Percentiles rank a stretch among this genome's conserved stretches.
These are phyloP conservation scores for Parmales sp. DNA, from an alignment of 108 stramenopile genomes.

Conservation along the genomic window DNA sequence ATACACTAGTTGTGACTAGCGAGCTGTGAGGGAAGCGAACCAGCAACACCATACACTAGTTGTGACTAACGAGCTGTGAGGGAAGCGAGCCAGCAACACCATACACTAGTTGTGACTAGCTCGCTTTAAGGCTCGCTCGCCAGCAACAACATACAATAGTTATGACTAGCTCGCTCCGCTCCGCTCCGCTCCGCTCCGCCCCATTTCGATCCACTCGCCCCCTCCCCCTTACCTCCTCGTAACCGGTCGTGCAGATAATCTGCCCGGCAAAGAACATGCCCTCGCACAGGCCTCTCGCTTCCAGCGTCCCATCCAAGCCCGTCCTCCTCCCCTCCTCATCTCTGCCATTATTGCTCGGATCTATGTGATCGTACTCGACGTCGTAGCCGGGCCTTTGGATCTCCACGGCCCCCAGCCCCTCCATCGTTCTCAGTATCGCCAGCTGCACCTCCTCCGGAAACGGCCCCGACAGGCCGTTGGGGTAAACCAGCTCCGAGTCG, in stretches of 20 bases:
- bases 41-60: no score
- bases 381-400: constrained; percentile 84
- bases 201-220: no score
- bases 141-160: no score
- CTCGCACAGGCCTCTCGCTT: constrained; percentile 70
- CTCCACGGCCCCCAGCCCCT: constrained; percentile 79
- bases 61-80: no score
- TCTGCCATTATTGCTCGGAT: constrained; percentile 62
- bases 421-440: constrained; percentile 72
- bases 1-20: no score
- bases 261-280: constrained; percentile 93
- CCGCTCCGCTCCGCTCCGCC: no score
- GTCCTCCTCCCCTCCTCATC: no score
- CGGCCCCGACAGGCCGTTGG: constrained; percentile 88
- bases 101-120: no score
- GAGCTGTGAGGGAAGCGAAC: no score
- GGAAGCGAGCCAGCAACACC: no score
- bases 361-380: constrained; percentile 93
- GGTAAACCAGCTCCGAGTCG: constrained; percentile 88
- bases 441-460: constrained; percentile 86
- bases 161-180: no score
- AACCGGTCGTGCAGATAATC: constrained; percentile 97
- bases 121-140: no score
- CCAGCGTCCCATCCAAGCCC: constrained; percentile 74
- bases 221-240: constrained; percentile 61